Evolutionary conservation across 148 eudicot species (phyloP).

Genomic region (Pharnaceum exiguum): DNA sequence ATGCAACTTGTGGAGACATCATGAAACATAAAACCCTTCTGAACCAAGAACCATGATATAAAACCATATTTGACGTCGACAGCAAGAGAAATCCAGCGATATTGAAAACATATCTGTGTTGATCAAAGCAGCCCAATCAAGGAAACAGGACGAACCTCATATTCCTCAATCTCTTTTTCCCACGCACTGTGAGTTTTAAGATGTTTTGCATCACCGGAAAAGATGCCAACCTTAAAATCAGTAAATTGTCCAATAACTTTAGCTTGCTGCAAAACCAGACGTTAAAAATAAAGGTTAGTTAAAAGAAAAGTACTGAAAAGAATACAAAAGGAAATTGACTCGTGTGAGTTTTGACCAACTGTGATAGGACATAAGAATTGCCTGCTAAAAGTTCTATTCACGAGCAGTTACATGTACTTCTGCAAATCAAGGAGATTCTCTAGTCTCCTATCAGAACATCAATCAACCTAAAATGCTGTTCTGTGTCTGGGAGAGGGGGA

Average conservation of each 20-base stretch:
- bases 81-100: background rate
- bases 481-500: no score
- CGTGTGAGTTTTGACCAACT: background rate
- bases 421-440: no score
- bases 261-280: constrained; percentile 61
- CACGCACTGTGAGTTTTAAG: constrained; percentile 55
- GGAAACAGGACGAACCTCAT: constrained; percentile 60
- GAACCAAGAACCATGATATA: no score
- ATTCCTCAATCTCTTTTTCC: constrained; percentile 60
- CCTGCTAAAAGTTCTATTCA: no score
- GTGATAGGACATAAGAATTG: no score
- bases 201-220: constrained; percentile 53
- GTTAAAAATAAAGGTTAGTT: background rate
- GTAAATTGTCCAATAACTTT: constrained; percentile 53
- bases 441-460: no score
- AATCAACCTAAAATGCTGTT: no score
- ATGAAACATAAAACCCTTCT: no score
- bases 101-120: background rate
- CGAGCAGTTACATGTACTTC: no score
- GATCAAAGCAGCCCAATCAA: background rate
- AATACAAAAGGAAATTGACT: background rate
- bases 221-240: constrained; percentile 63
- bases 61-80: background rate
- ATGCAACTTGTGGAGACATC: no score
- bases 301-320: no score